phyloP scores from a whole-genome alignment of 495 filamentous ascomycete species.

The Xylaria intraflava region DNA sequence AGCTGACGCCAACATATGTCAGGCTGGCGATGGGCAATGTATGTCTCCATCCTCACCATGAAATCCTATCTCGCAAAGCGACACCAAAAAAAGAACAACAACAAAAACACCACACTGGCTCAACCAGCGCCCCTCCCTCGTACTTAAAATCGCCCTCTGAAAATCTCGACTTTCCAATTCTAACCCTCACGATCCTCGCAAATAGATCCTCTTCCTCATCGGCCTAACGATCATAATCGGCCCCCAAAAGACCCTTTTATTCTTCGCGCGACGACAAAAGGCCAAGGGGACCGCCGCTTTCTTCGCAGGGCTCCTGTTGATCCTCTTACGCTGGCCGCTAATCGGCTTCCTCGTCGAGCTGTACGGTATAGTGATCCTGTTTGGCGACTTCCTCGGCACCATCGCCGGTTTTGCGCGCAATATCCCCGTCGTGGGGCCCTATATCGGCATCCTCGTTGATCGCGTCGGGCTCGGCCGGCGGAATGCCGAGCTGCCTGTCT shows the following conservation, averaged over 20 bases:
- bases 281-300: slow-evolving; percentile 88
- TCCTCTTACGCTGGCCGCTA: slow-evolving; percentile 80
- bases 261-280: slow-evolving; percentile 92
- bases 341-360: slow-evolving; percentile 85
- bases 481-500: slow-evolving; percentile 74
- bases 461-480: slow-evolving; percentile 54
- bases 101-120: neutral
- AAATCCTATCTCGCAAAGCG: neutral
- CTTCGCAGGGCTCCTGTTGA: slow-evolving; percentile 72
- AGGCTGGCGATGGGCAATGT: slow-evolving; percentile 89
- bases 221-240: slow-evolving; percentile 94
- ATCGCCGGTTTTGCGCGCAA: slow-evolving; percentile 80
- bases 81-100: neutral
- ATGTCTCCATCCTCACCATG: slow-evolving; percentile 15
- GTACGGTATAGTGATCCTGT: slow-evolving; percentile 87
- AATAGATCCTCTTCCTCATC: slow-evolving; percentile 90
- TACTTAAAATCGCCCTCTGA: neutral
- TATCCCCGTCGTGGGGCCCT: slow-evolving; percentile 78
- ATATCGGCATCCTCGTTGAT: slow-evolving; percentile 64
- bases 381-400: slow-evolving; percentile 93
- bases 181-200: slow-evolving; percentile 5
- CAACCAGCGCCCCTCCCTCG: neutral
- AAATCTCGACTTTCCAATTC: neutral
- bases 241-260: slow-evolving; percentile 77
- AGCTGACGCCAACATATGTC: slow-evolving; percentile 4